Percentiles rank a stretch among this genome's conserved stretches.
Evolutionary conservation across 1,139 yeast genomes (phyloP).

Genomic region (Blastobotrys arbuscula): DNA sequence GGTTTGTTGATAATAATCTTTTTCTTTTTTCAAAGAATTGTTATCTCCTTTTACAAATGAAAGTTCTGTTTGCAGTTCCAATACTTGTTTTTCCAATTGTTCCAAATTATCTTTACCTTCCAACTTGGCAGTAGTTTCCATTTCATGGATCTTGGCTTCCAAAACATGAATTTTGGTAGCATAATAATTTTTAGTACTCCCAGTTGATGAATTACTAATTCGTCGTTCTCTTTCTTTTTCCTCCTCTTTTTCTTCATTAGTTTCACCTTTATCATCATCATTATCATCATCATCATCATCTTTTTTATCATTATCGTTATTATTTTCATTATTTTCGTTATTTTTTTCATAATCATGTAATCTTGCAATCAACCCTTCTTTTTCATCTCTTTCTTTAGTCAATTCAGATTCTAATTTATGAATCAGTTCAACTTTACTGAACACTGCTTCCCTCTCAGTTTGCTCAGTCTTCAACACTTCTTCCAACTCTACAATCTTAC

Average conservation of each 20-base stretch:
- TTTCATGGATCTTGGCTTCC: slow-evolving; percentile 16
- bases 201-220: slow-evolving; percentile 3
- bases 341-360: slow-evolving; percentile 11
- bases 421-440: slow-evolving; percentile 24
- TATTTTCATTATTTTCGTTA: not conserved
- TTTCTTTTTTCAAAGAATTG: slow-evolving; percentile 20
- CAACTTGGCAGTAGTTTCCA: slow-evolving; percentile 9
- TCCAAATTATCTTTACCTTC: slow-evolving; percentile 1
- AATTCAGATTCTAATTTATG: slow-evolving; percentile 23
- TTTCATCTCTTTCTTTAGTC: slow-evolving; percentile 23
- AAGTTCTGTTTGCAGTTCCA: slow-evolving; percentile 24
- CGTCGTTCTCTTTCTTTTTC: not conserved
- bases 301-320: not conserved
- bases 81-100: slow-evolving; percentile 14
- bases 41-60: slow-evolving; percentile 24
- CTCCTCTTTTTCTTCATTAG: not conserved
- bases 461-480: slow-evolving; percentile 28
- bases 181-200: slow-evolving; percentile 12
- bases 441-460: slow-evolving; percentile 25
- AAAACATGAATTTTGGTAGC: slow-evolving; percentile 20
- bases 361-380: slow-evolving; percentile 18
- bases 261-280: not conserved
- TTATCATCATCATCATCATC: not conserved
- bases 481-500: slow-evolving; percentile 30
- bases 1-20: slow-evolving; percentile 19